phyloP scores from a whole-genome alignment of 2,329 filamentous ascomycete species.

The Dactylonectria macrodidyma region DNA sequence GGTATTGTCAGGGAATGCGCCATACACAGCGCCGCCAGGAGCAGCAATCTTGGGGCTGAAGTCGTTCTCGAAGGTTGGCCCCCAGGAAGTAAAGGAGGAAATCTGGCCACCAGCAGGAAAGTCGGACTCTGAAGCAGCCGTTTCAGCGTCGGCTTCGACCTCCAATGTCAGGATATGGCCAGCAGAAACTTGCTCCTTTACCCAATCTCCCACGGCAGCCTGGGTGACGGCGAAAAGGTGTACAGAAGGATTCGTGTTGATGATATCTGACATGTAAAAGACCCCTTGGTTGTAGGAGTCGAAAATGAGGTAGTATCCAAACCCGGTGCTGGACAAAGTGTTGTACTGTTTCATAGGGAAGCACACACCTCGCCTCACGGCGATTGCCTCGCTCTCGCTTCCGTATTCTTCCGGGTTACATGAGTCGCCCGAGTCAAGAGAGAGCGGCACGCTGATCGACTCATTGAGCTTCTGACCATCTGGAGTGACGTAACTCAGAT shows the following conservation, averaged over 20 bases:
- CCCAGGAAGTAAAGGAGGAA: slow-evolving; percentile 40
- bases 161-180: slow-evolving; percentile 30
- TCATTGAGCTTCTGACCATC: slow-evolving; percentile 36
- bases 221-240: slow-evolving; percentile 32
- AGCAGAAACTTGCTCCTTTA: slow-evolving; percentile 13
- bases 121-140: slow-evolving; percentile 19
- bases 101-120: slow-evolving; percentile 34
- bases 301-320: slow-evolving; percentile 31
- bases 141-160: slow-evolving; percentile 28
- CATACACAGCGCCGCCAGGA: slow-evolving; percentile 39
- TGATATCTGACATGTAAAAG: slow-evolving; percentile 27
- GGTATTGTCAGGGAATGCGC: slow-evolving; percentile 32
- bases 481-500: slow-evolving; percentile 35
- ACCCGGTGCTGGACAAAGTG: slow-evolving; percentile 21
- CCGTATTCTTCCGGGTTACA: slow-evolving; percentile 33
- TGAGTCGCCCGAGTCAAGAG: slow-evolving; percentile 31
- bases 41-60: slow-evolving; percentile 35
- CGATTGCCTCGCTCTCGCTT: slow-evolving; percentile 16
- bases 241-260: slow-evolving; percentile 4
- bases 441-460: slow-evolving; percentile 19
- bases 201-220: slow-evolving; percentile 35
- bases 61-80: slow-evolving; percentile 42
- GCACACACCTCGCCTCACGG: slow-evolving; percentile 36
- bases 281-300: slow-evolving; percentile 41
- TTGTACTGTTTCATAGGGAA: not conserved